Evolutionary conservation across 768 basidiomycete species (phyloP), one percentile per base, ranked within the genome.

Genomic region (Bullera alba): DNA sequence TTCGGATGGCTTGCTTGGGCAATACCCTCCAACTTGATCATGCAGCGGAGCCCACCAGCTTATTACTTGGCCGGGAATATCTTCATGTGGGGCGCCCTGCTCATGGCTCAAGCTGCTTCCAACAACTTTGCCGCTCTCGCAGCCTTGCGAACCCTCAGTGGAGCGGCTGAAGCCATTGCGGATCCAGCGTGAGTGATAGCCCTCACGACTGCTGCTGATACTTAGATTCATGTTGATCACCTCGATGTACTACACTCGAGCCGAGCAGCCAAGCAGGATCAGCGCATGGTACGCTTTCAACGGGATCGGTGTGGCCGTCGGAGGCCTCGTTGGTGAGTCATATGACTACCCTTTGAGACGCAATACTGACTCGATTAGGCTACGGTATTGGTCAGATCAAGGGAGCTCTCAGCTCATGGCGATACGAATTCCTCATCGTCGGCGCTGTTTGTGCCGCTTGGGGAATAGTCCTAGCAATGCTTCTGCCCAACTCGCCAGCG

Each of bases 1-100:
- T 76, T 67, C 54, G 69, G 76, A 14, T 77, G 76, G 75, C 46
- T 76, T 3, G 69, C 56, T 2, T 71, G 76, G 76, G 76, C 75
- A 0, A 64, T 77, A 21, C 76, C 76, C 0, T 73, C 75, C 8
- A 77, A 77, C 50, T 25, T 77, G 29, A 54, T 76, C 41, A 74
- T 77, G 70, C 76, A 76, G 48, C 61, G 69, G 28, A 72, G 65
- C 23, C 75, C 75, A 6, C 65, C 74, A 2, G 74, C 70, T 21
- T 74, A 73, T 26, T 76, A 76, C 48, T 67, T 76, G 15, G 72
- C 73, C 3, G 54, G 65, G 51, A 76, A 76, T 53, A 75, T 76
- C 50, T 64, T 63, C 55, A 63, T 57, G 48, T 76, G 76, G 76
- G 75, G 75, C 17, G 64, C 61, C 1, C 60, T 76, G 19, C 62